These are phyloP conservation scores for Niveomyces coronatus DNA, from an alignment of 2,329 filamentous ascomycete genomes.

Conservation along the genomic window DNA sequence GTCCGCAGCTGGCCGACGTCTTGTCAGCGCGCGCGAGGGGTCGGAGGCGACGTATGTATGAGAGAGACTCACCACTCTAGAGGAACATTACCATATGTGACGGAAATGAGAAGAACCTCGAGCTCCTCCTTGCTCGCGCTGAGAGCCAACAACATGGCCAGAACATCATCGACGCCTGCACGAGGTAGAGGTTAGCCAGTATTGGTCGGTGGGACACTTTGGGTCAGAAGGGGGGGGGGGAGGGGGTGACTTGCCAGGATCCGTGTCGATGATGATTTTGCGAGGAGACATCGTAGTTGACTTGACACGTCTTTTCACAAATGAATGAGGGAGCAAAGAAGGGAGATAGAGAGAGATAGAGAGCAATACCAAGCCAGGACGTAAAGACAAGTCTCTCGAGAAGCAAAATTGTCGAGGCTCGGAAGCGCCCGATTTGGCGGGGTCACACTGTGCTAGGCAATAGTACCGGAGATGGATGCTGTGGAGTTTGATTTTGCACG, in stretches of 20 bases:
- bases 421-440: no score
- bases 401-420: no score
- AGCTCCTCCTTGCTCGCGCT: conserved; percentile 74
- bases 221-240: neutral
- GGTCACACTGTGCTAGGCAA: no score
- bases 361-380: no score
- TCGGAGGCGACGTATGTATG: neutral
- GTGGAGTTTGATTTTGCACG: no score
- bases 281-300: conserved; percentile 48
- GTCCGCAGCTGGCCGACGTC: conserved; percentile 59
- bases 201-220: no score
- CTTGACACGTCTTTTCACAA: no score
- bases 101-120: conserved; percentile 73
- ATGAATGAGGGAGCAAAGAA: no score
- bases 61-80: conserved; percentile 57
- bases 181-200: no score
- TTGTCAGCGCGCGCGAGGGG: conserved; percentile 4
- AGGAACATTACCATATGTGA: conserved; percentile 91
- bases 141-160: conserved; percentile 80
- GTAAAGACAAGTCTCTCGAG: no score
- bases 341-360: neutral
- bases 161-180: conserved; percentile 76
- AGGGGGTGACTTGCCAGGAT: conserved; percentile 53
- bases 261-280: conserved; percentile 89
- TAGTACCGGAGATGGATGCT: no score